These are phyloP conservation scores for Lathyrus tuberosus DNA, from an alignment of 306 rosid species.

Conservation along the genomic window DNA sequence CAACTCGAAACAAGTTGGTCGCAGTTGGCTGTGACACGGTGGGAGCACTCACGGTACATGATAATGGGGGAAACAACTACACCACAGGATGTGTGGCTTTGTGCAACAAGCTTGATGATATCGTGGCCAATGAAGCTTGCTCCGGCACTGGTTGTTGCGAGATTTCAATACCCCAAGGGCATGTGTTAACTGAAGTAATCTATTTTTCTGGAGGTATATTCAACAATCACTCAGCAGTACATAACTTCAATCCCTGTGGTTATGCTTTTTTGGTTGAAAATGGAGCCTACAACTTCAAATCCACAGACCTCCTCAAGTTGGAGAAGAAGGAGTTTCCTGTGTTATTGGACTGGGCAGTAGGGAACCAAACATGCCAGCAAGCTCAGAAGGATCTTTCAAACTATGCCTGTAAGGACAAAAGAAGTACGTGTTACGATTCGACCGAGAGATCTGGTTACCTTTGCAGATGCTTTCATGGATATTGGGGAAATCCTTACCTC, in stretches of 20 bases:
- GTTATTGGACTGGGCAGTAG: background rate
- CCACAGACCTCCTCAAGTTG: slow-evolving; percentile 1
- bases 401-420: background rate
- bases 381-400: background rate
- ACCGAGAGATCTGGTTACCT: background rate
- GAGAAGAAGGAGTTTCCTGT: background rate
- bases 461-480: background rate
- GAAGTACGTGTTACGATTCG: background rate
- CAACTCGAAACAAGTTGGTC: background rate
- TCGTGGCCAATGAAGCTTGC: background rate
- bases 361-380: slow-evolving; percentile 8
- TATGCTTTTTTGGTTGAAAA: slow-evolving; percentile 4
- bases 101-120: background rate
- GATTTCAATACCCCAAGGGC: background rate
- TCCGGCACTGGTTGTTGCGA: background rate
- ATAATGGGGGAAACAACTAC: background rate
- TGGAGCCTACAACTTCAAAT: background rate
- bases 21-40: background rate
- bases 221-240: slow-evolving; percentile 3
- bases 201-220: background rate
- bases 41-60: background rate
- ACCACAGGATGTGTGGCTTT: background rate
- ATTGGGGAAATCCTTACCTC: background rate
- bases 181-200: background rate
- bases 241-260: background rate